Evolutionary conservation across 2,329 filamentous ascomycete genomes (phyloP), one percentile per base, ranked within the genome.

Genomic region (Ilyonectria mors-panacis): DNA sequence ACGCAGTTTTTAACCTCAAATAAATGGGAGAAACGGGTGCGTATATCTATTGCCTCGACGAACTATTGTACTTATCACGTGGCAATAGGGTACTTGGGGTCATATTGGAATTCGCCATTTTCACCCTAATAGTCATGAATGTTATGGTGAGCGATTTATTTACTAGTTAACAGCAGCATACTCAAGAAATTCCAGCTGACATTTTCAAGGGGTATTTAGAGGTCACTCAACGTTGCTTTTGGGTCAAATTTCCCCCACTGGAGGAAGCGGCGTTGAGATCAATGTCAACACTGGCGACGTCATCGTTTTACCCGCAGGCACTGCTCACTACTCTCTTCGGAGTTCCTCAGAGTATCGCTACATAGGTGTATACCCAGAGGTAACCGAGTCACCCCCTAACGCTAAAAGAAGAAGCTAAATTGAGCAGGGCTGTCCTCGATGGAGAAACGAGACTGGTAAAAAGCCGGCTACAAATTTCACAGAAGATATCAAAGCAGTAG

Each of bases 101-200:
- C 66, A 70, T 17, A 75, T 75, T 53, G 70, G 53, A 8, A 66
- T 73, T 30, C 67, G 72, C 19, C 73, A 75, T 35, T 74, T 74
- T 54, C 73, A 76, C 12, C 72, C 72, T 2, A 74, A 75, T 2
- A 69, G 63, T 3, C 73, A 74, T 17, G 73, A 76, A 56, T 76
- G 70, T 48, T 76, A 76, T 19, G 73, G 72, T 69, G 50, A n/a
- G 63, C n/a, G 8, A 8, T 3, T 21, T 8, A 15, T n/a, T 13
- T 12, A 17, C n/a, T 37, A 26, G 4, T 26, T 26, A 26, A 6
- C 1, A 37, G 53, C 12, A 10, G 2, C 15, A 35, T 28, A 17
- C 39, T 17, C 35, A 12, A 44, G 5, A 15, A 8, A 3, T 13
- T 26, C 8, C 15, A 12, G 8, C 13, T 44, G 33, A 26, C 4